phyloP scores from a whole-genome alignment of 805 yeast genomes.

The Kazachstania bromeliacearum region DNA sequence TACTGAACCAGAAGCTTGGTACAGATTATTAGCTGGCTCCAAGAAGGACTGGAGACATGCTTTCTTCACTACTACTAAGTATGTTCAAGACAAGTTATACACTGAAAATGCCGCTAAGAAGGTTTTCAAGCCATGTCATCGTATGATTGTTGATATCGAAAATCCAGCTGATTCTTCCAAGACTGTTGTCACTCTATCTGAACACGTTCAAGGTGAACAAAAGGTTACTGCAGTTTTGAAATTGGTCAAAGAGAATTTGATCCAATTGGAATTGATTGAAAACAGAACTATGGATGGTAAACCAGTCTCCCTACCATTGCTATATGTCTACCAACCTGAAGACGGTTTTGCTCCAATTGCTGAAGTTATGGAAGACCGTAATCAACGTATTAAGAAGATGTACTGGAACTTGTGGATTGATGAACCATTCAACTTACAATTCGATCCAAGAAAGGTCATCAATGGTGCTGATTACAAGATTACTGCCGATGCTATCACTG shows the following conservation, averaged over 20 bases:
- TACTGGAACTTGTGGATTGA: conserved; percentile 96
- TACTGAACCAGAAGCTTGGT: conserved; percentile 51
- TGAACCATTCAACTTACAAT: conserved; percentile 52
- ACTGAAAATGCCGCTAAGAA: conserved; percentile 70
- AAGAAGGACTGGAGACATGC: conserved; percentile 85
- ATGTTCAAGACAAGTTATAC: conserved; percentile 79
- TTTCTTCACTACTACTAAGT: conserved; percentile 63
- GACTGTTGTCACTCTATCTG: conserved; percentile 56
- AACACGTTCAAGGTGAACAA: conserved; percentile 60
- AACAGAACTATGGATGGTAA: conserved; percentile 72
- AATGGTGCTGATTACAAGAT: conserved; percentile 62
- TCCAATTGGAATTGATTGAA: conserved; percentile 72
- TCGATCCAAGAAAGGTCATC: conserved; percentile 62
- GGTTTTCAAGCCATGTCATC: conserved; percentile 65
- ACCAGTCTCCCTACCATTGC: conserved; percentile 67
- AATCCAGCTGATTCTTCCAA: conserved; percentile 42
- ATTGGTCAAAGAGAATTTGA: conserved; percentile 40
- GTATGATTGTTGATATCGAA: conserved; percentile 53
- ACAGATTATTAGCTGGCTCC: conserved; percentile 69
- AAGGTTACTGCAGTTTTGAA: conserved; percentile 59
- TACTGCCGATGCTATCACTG: conserved; percentile 69
- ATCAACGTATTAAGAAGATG: conserved; percentile 85
- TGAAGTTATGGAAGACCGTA: conserved; percentile 85
- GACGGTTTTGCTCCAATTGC: conserved; percentile 94
- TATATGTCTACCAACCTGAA: conserved; percentile 68